phyloP scores from a whole-genome alignment of 2,329 filamentous ascomycete species.

The Aspergillus calidoustus region DNA sequence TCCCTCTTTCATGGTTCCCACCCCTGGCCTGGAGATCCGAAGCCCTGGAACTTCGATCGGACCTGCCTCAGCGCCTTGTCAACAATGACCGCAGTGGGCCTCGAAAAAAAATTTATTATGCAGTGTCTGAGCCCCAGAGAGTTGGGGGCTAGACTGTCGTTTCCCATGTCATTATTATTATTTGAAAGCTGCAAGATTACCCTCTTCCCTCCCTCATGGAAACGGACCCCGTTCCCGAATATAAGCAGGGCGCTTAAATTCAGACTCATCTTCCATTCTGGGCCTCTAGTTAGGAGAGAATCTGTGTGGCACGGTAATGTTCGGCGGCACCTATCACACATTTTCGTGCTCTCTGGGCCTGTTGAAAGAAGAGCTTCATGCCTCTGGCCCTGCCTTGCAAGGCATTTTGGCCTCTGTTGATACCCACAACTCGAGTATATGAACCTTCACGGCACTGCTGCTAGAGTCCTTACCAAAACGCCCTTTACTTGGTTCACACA shows the following conservation, averaged over 20 bases:
- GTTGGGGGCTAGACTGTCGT: slow-evolving; percentile 38
- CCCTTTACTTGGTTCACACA: slow-evolving; percentile 7
- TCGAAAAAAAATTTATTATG: slow-evolving; percentile 25
- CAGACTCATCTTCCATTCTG: slow-evolving; percentile 38
- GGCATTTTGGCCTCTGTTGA: slow-evolving; percentile 35
- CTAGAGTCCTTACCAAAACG: slow-evolving; percentile 23
- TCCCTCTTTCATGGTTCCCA: slow-evolving; percentile 24
- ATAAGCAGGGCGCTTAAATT: slow-evolving; percentile 43
- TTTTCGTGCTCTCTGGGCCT: slow-evolving; percentile 37
- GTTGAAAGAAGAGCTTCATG: slow-evolving; percentile 35
- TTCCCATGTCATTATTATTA: slow-evolving; percentile 26
- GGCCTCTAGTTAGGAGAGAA: slow-evolving; percentile 30
- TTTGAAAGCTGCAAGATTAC: slow-evolving; percentile 15
- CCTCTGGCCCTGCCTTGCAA: slow-evolving; percentile 40
- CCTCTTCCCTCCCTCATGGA: slow-evolving; percentile 19
- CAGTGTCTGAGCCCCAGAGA: slow-evolving; percentile 35
- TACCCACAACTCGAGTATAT: slow-evolving; percentile 32
- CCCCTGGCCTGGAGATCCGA: slow-evolving; percentile 29
- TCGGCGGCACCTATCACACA: slow-evolving; percentile 33
- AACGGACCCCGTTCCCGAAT: slow-evolving; percentile 32
- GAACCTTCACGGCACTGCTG: slow-evolving; percentile 29
- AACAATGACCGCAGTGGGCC: slow-evolving; percentile 25
- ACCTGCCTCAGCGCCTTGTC: slow-evolving; percentile 23
- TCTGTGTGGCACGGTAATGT: slow-evolving; percentile 36
- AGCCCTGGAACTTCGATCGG: slow-evolving; percentile 28